phyloP scores from a whole-genome alignment of 768 basidiomycete species.

The Tylopilus subfusipes region DNA sequence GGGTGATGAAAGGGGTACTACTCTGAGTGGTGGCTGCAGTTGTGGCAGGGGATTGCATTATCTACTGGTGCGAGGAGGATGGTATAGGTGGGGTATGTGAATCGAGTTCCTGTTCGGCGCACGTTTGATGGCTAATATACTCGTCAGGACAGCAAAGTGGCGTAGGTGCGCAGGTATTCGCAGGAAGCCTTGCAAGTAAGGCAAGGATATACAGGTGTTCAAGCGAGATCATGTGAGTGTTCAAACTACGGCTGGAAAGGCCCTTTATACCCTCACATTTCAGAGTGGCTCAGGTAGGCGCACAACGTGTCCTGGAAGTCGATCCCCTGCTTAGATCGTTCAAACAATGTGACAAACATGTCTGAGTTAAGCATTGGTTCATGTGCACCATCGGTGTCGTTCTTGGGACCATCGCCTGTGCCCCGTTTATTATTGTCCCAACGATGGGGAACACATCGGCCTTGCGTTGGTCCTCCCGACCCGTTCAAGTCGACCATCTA shows the following conservation, averaged over 20 bases:
- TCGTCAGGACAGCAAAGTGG: neutral
- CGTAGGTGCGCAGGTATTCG: neutral
- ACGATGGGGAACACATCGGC: too few relatives aligned
- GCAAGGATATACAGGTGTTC: neutral
- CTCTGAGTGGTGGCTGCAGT: neutral
- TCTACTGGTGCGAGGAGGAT: neutral
- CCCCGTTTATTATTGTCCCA: too few relatives aligned
- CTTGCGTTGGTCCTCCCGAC: too few relatives aligned
- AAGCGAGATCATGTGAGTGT: neutral
- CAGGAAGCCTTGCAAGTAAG: neutral
- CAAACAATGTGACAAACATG: neutral
- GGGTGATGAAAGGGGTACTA: neutral
- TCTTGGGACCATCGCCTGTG: neutral
- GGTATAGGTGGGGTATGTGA: neutral
- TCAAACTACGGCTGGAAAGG: neutral
- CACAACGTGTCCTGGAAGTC: neutral
- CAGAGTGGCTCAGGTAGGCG: neutral
- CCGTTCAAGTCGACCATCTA: too few relatives aligned
- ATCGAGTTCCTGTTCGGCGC: neutral
- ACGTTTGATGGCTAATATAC: neutral
- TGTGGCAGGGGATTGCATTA: neutral
- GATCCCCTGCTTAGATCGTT: neutral
- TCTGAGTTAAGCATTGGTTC: neutral
- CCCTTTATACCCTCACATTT: conserved; percentile 4
- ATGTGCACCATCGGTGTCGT: neutral